Base-by-base conservation (phyloP, 345 rosid genomes). In the Orychophragmus violaceus region DNA sequence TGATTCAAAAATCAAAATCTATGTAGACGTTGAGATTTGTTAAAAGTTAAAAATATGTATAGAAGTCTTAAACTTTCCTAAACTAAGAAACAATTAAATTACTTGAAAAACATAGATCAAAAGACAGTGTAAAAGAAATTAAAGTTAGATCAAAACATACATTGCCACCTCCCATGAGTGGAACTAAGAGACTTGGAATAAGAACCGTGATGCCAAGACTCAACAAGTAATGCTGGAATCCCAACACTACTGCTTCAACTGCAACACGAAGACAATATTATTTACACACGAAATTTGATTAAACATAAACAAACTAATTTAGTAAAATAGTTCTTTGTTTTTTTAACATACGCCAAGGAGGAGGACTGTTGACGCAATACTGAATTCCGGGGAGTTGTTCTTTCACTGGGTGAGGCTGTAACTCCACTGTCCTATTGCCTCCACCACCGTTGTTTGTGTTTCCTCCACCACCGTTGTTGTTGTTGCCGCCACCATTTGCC, bases 141-240 rank as follows among this genome's bases (percentile, higher is more conserved):
- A 2, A 37, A 50, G 46, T 64, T 23, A 12, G 51, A 52, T 42
- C 2, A 71, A 44, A 36, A 49, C 84, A 77, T 78, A 87, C 88
- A 71, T 83, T 59, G 5, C 83, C 80, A 66, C 90, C 92, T 23
- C 96, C 90, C 96, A 86, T 88, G 61, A 62, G 79, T 77, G 92
- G 92, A 68, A 88, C 90, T 32, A 88, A 35, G 27, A 84, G 28
- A 80, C 75, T 85, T 21, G 90, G 90, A 42, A 86, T 79, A 58
- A 88, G 58, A 65, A 88, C 88, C 8, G 85, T 83, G 17, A 82
- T 71, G 45, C 92, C 89, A 49, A 86, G 82, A 27, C 78, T 82
- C 74, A 84, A 55, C 65, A 86, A 50, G 70, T 86, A 86, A 69
- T 84, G 92, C 58, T 83, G 88, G 56, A 88, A 88, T 3, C 87